These are phyloP conservation scores for Coriaria nepalensis DNA, from an alignment of 306 rosid species.

Conservation along the genomic window DNA sequence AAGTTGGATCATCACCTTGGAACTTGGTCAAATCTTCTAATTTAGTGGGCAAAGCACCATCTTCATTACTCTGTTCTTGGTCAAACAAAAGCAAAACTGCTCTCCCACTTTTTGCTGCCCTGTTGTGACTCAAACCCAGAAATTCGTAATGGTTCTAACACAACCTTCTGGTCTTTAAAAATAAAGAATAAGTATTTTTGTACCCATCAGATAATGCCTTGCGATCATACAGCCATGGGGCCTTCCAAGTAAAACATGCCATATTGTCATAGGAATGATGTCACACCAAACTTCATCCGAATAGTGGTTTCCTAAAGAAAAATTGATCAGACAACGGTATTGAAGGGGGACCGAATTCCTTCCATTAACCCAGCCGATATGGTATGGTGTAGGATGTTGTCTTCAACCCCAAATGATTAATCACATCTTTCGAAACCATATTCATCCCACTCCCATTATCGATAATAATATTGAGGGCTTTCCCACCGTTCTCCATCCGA, in stretches of 20 bases:
- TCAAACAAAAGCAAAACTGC: too few relatives aligned
- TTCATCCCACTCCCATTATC: too few relatives aligned
- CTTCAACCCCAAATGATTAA: not conserved
- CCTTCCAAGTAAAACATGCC: not conserved
- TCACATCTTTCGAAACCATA: not conserved
- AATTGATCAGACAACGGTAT: not conserved
- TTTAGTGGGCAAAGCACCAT: too few relatives aligned
- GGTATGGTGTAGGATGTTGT: not conserved
- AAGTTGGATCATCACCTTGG: too few relatives aligned
- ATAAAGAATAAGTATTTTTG: too few relatives aligned
- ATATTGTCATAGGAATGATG: not conserved
- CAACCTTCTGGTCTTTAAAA: not conserved
- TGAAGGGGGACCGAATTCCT: not conserved
- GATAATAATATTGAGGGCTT: too few relatives aligned
- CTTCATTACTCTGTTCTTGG: too few relatives aligned
- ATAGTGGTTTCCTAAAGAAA: not conserved
- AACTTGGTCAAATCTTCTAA: too few relatives aligned
- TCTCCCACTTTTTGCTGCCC: too few relatives aligned
- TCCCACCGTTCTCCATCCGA: too few relatives aligned
- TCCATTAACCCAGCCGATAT: not conserved
- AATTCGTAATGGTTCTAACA: not conserved
- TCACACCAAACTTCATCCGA: not conserved
- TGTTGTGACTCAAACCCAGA: too few relatives aligned
- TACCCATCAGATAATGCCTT: not conserved
- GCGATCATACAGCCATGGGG: not conserved